These are phyloP conservation scores for Actinomortierella wolfii DNA, from an alignment of 371 early-diverging fungal genomes.

Conservation along the genomic window DNA sequence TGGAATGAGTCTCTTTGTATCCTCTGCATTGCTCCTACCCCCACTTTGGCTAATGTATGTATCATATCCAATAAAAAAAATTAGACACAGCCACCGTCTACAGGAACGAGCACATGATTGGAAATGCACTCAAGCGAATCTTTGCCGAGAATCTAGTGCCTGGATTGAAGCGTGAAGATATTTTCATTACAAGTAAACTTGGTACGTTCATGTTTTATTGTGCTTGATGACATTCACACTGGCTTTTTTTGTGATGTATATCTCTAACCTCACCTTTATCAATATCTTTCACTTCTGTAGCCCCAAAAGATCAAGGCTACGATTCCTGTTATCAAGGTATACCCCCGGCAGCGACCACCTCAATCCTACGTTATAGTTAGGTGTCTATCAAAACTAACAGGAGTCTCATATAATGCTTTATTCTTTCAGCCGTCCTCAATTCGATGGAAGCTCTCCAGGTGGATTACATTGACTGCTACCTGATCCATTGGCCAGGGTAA, in stretches of 20 bases:
- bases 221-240: neutral
- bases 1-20: neutral
- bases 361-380: neutral
- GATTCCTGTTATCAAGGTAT: slow-evolving; percentile 64
- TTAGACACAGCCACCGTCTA: slow-evolving; percentile 80
- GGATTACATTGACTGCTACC: slow-evolving; percentile 82
- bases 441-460: slow-evolving; percentile 67
- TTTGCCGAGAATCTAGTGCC: slow-evolving; percentile 57
- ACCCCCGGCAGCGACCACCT: neutral
- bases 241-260: neutral
- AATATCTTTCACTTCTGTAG: too few relatives aligned
- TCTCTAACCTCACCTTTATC: too few relatives aligned
- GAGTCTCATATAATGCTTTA: too few relatives aligned
- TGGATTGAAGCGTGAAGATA: slow-evolving; percentile 72
- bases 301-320: slow-evolving; percentile 84
- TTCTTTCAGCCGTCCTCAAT: slow-evolving; percentile 50
- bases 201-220: slow-evolving; percentile 50
- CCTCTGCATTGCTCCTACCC: neutral
- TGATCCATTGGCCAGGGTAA: slow-evolving; percentile 92
- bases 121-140: slow-evolving; percentile 65
- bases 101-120: slow-evolving; percentile 86
- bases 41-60: neutral
- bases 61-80: slow-evolving; percentile 7
- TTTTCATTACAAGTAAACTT: slow-evolving; percentile 96
- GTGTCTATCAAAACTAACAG: too few relatives aligned